Conservation (phyloP, 352 stramenopile genomes). For the Pythium aristosporum region DNA sequence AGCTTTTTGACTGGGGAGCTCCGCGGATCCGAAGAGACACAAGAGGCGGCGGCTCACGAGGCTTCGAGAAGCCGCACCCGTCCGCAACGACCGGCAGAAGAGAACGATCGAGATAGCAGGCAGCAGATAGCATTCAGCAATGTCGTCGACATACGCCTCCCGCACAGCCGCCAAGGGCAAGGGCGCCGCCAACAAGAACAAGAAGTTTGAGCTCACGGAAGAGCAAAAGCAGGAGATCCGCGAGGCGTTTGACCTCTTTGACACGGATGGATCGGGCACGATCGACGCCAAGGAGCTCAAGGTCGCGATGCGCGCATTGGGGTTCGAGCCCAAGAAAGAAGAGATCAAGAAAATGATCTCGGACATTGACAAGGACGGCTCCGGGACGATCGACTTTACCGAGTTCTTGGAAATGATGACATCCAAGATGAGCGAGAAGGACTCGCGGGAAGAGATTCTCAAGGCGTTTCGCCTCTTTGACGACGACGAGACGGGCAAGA, state of each 20-base stretch:
- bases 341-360: conserved; percentile 98
- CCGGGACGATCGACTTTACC: conserved; percentile 95
- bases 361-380: conserved; percentile 95
- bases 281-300: conserved; percentile 97
- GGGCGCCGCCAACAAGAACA: conserved; percentile 69
- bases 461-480: conserved; percentile 98
- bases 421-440: conserved; percentile 96
- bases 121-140: conserved; percentile 15
- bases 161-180: conserved; percentile 67
- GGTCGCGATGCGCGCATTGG: conserved; percentile 94
- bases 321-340: conserved; percentile 97
- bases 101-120: conserved; percentile 12
- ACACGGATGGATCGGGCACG: conserved; percentile 93
- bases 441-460: conserved; percentile 95
- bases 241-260: conserved; percentile 97
- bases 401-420: conserved; percentile 99
- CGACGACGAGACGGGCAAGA: conserved; percentile 96
- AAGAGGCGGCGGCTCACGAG: conserved; percentile 11
- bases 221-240: conserved; percentile 96
- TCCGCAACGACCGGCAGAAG: neutral
- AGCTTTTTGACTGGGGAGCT: neutral
- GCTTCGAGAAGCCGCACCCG: conserved; percentile 15
- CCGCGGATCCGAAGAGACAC: conserved; percentile 25
- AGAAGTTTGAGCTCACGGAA: conserved; percentile 88
- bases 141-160: conserved; percentile 71